Evolutionary conservation across 2,329 filamentous ascomycete species (phyloP), one percentile per base, ranked within the genome.

Genomic region (Hypoxylon rubiginosum): DNA sequence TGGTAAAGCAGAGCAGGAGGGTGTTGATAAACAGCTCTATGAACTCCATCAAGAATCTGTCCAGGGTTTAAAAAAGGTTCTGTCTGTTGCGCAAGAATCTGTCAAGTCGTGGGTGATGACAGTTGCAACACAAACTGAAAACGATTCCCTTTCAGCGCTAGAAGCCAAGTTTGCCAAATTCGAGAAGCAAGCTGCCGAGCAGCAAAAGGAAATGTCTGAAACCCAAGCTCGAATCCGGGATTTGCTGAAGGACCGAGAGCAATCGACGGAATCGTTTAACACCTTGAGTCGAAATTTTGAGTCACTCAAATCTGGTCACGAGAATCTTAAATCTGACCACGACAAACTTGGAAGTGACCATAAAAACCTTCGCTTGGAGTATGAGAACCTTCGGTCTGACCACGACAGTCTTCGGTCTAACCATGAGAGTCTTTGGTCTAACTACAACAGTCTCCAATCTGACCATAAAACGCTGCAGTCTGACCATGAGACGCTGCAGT

Each of bases 141-240:
- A 64, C 46, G 58, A 56, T 19, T 51, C 65, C 2, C 55, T 72
- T 11, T 48, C 60, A 39, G 54, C 64, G 1, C 51, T 77, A 8
- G 72, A 75, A 58, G 53, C 46, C 11, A 72, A 71, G 55, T 64
- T 75, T 34, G 65, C 68, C 3, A 50, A 67, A 8, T 55, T 74
- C 28, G 56, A 71, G 46, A 63, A 68, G 21, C 46, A 62, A n/a
- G 49, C 54, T 30, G 46, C 32, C 4, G 58, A 58, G 21, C 71
- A 72, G 49, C 46, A 52, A 26, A 58, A 67, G 13, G 68, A 73
- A 36, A 70, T 70, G 17, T 59, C 54, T 8, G 49, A 66, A 11
- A 51, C 48, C 2, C 62, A 66, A 48, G 24, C 32, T 10, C 61
- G 67, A 1, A 69, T 72, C 19, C 57, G 45, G 15, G 30, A 41